Percentiles rank a stretch among this genome's conserved stretches.
These are phyloP conservation scores for Podaxis rugospora DNA, from an alignment of 768 basidiomycete genomes.

Conservation along the genomic window DNA sequence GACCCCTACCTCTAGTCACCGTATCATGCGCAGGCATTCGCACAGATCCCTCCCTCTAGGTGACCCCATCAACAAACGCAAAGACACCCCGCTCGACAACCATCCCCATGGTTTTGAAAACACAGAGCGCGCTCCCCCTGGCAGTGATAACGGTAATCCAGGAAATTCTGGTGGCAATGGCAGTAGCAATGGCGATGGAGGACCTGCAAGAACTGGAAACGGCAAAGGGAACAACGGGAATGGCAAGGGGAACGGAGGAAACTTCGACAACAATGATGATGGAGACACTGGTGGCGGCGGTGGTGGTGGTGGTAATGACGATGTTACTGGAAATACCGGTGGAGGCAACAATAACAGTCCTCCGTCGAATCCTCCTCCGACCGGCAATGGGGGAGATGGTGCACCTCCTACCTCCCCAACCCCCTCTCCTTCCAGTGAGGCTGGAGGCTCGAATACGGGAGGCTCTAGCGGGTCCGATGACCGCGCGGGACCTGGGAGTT, in stretches of 20 bases:
- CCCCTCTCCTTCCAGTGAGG: not conserved
- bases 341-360: not conserved
- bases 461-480: not conserved
- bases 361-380: not conserved
- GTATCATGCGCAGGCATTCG: not conserved
- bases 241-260: too few relatives aligned
- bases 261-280: too few relatives aligned
- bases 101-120: not conserved
- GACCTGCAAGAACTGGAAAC: not conserved
- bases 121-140: not conserved
- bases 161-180: not conserved
- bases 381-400: too few relatives aligned
- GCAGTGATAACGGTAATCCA: not conserved
- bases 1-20: not conserved
- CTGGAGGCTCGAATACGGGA: not conserved
- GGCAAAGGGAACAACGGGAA: too few relatives aligned
- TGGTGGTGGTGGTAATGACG: constrained; percentile 10
- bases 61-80: too few relatives aligned
- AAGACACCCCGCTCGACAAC: not conserved
- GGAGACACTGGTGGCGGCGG: not conserved
- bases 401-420: not conserved
- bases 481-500: not conserved
- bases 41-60: not conserved
- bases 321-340: not conserved
- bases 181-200: not conserved